A percentile compares a stretch with the other conserved stretches of the same genome.
These are phyloP conservation scores for Calophaca sinica DNA, from an alignment of 306 rosid species.

Conservation along the genomic window DNA sequence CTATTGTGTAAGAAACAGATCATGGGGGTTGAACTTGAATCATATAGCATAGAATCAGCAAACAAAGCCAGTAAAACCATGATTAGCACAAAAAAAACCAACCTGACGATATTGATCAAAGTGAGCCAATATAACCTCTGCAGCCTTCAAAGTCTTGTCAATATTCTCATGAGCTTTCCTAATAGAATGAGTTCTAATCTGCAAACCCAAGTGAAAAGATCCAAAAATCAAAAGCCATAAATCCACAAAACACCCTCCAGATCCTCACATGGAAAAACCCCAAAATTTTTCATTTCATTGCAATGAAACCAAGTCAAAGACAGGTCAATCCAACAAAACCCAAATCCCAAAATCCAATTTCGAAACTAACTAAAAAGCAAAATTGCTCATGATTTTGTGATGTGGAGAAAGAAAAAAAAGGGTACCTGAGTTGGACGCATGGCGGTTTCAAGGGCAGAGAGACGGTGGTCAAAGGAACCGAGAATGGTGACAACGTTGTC, in stretches of 20 bases:
- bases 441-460: conserved; percentile 96
- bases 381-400: neutral
- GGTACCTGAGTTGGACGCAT: conserved; percentile 98
- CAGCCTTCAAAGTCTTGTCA: conserved; percentile 88
- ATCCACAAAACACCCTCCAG: conserved; percentile 43
- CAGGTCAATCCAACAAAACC: conserved; percentile 46
- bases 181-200: conserved; percentile 91
- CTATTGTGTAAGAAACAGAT: conserved; percentile 35
- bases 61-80: conserved; percentile 16
- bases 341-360: conserved; percentile 40
- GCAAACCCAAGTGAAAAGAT: conserved; percentile 52
- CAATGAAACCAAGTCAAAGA: conserved; percentile 41
- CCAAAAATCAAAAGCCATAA: conserved; percentile 40
- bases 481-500: conserved; percentile 90
- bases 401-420: neutral
- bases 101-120: conserved; percentile 96
- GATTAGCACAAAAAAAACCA: conserved; percentile 31
- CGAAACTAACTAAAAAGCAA: neutral
- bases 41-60: conserved; percentile 33
- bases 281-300: conserved; percentile 5
- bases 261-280: conserved; percentile 36
- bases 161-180: conserved; percentile 97
- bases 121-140: conserved; percentile 83
- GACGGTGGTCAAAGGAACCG: conserved; percentile 98
- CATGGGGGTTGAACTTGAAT: conserved; percentile 13